phyloP scores from a whole-genome alignment of 2,329 filamentous ascomycete species.

The Raffaelea deltoideospora region DNA sequence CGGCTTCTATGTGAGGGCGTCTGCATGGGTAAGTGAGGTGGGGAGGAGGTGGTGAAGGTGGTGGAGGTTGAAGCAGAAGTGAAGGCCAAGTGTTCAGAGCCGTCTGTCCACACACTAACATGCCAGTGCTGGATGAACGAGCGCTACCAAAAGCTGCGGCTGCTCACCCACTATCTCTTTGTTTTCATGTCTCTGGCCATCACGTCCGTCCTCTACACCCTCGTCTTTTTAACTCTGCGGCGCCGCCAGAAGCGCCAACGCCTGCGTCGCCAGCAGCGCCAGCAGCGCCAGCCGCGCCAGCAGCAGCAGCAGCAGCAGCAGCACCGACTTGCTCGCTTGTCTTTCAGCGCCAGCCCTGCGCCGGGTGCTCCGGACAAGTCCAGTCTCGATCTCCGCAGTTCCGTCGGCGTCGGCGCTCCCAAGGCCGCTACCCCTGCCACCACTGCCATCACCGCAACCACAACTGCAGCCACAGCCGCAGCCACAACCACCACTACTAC shows the following conservation, averaged over 20 bases:
- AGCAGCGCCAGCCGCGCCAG: background rate
- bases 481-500: too few relatives aligned
- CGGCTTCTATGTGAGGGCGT: slow-evolving; percentile 34
- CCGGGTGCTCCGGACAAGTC: too few relatives aligned
- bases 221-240: slow-evolving; percentile 21
- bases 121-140: slow-evolving; percentile 45
- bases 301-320: too few relatives aligned
- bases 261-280: too few relatives aligned
- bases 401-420: too few relatives aligned
- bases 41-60: too few relatives aligned
- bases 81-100: background rate
- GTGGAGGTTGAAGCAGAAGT: background rate
- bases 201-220: slow-evolving; percentile 20
- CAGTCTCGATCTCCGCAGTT: too few relatives aligned
- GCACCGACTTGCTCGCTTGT: too few relatives aligned
- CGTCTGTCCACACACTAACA: background rate
- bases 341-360: too few relatives aligned
- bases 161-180: slow-evolving; percentile 48
- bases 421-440: too few relatives aligned
- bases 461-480: too few relatives aligned
- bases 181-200: slow-evolving; percentile 30
- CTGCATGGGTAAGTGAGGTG: slow-evolving; percentile 29
- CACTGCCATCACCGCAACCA: too few relatives aligned
- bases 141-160: slow-evolving; percentile 32
- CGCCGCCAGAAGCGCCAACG: slow-evolving; percentile 6